phyloP scores from a whole-genome alignment of 768 basidiomycete species.

The Calocera cornea region DNA sequence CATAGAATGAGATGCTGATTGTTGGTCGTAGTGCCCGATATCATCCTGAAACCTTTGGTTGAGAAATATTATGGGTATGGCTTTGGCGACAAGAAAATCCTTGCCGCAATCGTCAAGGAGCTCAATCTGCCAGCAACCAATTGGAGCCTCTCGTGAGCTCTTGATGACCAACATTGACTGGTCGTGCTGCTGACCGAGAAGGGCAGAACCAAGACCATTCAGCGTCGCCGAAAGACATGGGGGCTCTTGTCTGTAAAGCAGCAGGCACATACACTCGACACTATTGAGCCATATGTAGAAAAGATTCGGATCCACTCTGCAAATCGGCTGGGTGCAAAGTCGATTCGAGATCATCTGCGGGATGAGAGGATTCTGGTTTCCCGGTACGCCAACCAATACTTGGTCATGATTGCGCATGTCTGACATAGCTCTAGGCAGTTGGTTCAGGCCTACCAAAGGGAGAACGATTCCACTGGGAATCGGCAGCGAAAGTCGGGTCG shows the following conservation, averaged over 20 bases:
- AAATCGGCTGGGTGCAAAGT: neutral
- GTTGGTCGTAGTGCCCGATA: neutral
- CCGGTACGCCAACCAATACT: neutral
- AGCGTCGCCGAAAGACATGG: neutral
- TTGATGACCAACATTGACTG: too few relatives aligned
- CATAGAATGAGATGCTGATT: too few relatives aligned
- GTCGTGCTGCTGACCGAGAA: neutral
- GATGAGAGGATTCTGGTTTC: neutral
- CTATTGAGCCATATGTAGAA: neutral
- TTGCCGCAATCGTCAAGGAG: too few relatives aligned
- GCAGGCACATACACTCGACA: neutral
- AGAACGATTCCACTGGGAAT: too few relatives aligned
- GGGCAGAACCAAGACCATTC: neutral
- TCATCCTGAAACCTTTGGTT: neutral
- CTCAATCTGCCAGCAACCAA: neutral
- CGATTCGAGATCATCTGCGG: neutral
- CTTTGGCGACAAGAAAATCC: neutral
- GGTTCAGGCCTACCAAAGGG: too few relatives aligned
- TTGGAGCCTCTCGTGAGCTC: neutral
- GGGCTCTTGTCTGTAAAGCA: neutral
- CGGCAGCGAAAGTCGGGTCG: conserved; percentile 15
- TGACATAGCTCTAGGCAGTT: neutral
- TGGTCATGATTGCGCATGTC: neutral
- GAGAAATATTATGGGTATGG: neutral
- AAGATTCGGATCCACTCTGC: neutral